These are phyloP conservation scores for Petunia secreta DNA, from an alignment of 257 asterid genomes.

Conservation along the genomic window DNA sequence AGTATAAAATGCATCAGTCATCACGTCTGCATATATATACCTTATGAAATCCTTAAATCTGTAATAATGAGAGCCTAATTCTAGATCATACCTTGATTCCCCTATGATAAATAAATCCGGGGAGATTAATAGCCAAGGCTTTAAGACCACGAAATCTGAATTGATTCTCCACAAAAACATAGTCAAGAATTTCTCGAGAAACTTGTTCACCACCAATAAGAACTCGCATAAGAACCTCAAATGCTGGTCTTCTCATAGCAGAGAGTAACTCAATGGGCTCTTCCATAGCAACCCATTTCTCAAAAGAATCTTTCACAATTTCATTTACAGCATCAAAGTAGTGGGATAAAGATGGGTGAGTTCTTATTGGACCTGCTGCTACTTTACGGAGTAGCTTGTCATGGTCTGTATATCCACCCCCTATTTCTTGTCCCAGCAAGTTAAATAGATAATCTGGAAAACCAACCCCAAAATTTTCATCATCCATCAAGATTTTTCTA, in stretches of 20 bases:
- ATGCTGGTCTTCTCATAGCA: conserved; percentile 18
- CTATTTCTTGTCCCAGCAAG: conserved; percentile 16
- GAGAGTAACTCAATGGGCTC: conserved; percentile 23
- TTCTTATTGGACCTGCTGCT: conserved; percentile 15
- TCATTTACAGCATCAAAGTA: conserved; percentile 19
- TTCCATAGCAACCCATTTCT: not conserved
- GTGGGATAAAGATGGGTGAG: conserved; percentile 24
- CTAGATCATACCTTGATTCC: not conserved
- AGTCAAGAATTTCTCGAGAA: not conserved
- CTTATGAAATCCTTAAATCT: conserved; percentile 2
- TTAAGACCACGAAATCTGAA: not conserved
- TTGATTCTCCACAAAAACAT: not conserved
- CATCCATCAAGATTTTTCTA: conserved; percentile 8
- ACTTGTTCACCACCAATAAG: not conserved
- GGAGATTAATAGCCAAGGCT: not conserved
- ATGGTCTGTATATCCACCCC: no score
- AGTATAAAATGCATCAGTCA: no score
- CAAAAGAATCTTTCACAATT: conserved; percentile 18
- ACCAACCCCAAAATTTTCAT: conserved; percentile 26
- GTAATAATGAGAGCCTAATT: not conserved
- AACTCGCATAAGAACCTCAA: not conserved
- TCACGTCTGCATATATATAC: not conserved
- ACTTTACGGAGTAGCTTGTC: conserved; percentile 22
- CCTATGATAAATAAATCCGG: not conserved
- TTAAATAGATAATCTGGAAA: not conserved